Evolutionary conservation across 1,139 yeast genomes (phyloP).

Genomic region (Pichia sp.): DNA sequence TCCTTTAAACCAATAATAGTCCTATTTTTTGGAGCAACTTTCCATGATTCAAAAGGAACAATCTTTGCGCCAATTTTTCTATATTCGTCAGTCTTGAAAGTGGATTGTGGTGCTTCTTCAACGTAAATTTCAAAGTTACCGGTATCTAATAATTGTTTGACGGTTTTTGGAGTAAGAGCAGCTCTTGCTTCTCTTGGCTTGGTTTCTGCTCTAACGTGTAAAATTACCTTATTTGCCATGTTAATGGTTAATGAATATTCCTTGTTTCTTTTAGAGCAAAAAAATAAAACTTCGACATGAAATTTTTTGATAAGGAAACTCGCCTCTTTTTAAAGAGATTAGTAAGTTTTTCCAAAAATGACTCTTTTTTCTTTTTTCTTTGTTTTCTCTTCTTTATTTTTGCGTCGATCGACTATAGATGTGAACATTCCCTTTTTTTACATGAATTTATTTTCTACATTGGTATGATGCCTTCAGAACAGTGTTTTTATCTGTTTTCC

Average conservation of each 20-base stretch:
- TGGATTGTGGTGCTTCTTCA: conserved; percentile 81
- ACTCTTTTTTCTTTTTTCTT: background rate
- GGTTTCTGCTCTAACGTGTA: conserved; percentile 90
- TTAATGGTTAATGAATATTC: background rate
- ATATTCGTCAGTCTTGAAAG: conserved; percentile 71
- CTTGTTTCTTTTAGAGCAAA: background rate
- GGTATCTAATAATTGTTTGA: conserved; percentile 75
- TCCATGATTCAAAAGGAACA: conserved; percentile 94
- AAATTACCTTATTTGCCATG: conserved; percentile 38
- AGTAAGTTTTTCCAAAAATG: background rate
- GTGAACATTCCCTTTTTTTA: background rate
- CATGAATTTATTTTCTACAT: background rate
- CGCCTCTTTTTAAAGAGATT: background rate
- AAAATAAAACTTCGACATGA: background rate
- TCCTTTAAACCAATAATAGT: conserved; percentile 91
- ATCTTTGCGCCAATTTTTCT: conserved; percentile 74
- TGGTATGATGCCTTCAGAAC: background rate
- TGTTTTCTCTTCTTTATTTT: background rate
- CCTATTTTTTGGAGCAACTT: conserved; percentile 79
- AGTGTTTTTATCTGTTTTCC: background rate
- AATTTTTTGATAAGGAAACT: background rate
- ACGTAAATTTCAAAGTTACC: conserved; percentile 78
- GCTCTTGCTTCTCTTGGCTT: conserved; percentile 97
- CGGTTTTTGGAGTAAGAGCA: conserved; percentile 87
- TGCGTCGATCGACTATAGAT: background rate